These are phyloP conservation scores for Microstroma glucosiphilum DNA, from an alignment of 1,284 basidiomycete species.

Conservation along the genomic window DNA sequence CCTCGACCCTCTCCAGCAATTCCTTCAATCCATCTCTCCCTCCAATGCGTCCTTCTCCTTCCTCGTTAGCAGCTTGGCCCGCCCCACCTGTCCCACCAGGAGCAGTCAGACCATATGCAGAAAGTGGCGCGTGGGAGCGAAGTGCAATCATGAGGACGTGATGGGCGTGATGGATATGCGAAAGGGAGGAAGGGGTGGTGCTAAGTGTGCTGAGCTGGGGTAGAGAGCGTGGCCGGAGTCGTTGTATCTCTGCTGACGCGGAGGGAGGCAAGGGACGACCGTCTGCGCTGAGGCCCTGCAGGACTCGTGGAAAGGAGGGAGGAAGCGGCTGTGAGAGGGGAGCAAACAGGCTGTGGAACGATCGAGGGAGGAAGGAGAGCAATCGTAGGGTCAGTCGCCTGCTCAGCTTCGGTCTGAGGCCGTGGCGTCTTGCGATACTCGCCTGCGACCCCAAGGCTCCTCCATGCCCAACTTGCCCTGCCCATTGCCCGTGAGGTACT, in stretches of 20 bases:
- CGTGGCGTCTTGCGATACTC: too few relatives aligned
- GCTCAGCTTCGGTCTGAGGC: too few relatives aligned
- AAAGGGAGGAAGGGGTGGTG: slow-evolving; percentile 5
- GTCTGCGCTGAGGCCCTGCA: not conserved
- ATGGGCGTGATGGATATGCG: slow-evolving; percentile 1
- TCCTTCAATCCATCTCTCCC: slow-evolving; percentile 3
- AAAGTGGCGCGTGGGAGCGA: not conserved
- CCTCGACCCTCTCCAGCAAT: slow-evolving; percentile 10
- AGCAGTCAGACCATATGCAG: not conserved
- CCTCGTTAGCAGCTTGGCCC: not conserved
- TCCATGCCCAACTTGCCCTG: not conserved
- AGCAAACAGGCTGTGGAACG: not conserved
- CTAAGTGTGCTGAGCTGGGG: not conserved
- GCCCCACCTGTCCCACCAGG: too few relatives aligned
- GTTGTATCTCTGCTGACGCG: not conserved
- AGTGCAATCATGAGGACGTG: not conserved
- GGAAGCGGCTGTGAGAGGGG: not conserved
- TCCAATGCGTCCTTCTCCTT: not conserved
- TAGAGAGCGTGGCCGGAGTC: not conserved
- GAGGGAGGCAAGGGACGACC: not conserved
- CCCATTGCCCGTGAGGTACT: not conserved
- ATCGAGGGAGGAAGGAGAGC: too few relatives aligned
- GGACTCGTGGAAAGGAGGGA: not conserved
- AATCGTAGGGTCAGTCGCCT: too few relatives aligned
- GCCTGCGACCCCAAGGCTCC: slow-evolving; percentile 2